These are phyloP conservation scores for Saksenaea vasiformis DNA, from an alignment of 371 early-diverging fungal species.

Conservation along the genomic window DNA sequence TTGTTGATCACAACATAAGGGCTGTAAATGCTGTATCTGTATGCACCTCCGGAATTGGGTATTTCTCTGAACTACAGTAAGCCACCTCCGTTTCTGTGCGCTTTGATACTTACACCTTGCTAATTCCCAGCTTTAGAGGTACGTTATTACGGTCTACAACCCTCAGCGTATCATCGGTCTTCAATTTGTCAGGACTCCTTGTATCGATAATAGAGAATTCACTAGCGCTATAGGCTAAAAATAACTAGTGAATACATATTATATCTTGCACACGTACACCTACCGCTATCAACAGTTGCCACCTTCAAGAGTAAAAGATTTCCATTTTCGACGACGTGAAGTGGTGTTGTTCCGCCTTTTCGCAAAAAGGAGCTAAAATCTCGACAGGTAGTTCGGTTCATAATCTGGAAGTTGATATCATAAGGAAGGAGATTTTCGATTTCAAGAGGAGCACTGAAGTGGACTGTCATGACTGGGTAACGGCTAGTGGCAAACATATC, in stretches of 20 bases:
- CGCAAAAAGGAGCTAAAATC: slow-evolving; percentile 67
- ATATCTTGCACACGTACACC: not conserved
- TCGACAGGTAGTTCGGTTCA: slow-evolving; percentile 71
- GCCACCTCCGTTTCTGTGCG: not conserved
- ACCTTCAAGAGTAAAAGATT: slow-evolving; percentile 81
- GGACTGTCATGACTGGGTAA: slow-evolving; percentile 85
- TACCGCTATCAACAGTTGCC: slow-evolving; percentile 72
- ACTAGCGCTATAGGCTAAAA: slow-evolving; percentile 61
- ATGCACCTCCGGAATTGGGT: slow-evolving; percentile 69
- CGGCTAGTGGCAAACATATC: slow-evolving; percentile 22
- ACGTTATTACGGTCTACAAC: slow-evolving; percentile 68
- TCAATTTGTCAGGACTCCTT: slow-evolving; percentile 68
- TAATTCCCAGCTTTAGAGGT: slow-evolving; percentile 70
- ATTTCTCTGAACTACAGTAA: slow-evolving; percentile 38
- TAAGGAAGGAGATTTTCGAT: slow-evolving; percentile 95
- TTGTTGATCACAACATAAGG: slow-evolving; percentile 91
- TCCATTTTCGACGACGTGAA: slow-evolving; percentile 86
- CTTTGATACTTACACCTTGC: slow-evolving; percentile 54
- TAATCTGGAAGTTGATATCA: slow-evolving; percentile 75
- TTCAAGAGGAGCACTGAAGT: slow-evolving; percentile 88
- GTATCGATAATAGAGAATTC: slow-evolving; percentile 89
- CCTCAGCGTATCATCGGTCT: slow-evolving; percentile 69
- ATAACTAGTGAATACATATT: not conserved
- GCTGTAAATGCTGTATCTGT: slow-evolving; percentile 66
- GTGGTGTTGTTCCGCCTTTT: slow-evolving; percentile 73